Evolutionary conservation across 345 rosid species (phyloP).

Genomic region (Eucalyptus microcorys): DNA sequence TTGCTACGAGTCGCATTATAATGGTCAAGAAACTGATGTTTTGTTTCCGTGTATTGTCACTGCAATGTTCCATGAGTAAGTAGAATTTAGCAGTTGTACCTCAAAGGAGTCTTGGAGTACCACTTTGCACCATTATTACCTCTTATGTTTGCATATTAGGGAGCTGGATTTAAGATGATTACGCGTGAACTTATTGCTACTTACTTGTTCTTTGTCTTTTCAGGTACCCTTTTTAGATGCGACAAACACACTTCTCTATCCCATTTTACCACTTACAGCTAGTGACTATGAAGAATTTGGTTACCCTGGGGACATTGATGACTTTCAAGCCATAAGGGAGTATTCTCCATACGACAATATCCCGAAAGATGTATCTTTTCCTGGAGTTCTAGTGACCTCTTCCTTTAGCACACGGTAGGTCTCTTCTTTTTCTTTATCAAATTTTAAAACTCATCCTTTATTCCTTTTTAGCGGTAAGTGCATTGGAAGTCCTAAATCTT

Average conservation of each 20-base stretch:
- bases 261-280: conserved; percentile 67
- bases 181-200: neutral
- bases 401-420: conserved; percentile 76
- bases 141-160: no score
- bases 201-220: neutral
- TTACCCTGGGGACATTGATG: conserved; percentile 65
- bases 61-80: neutral
- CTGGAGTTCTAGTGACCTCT: conserved; percentile 70
- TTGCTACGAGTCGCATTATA: neutral
- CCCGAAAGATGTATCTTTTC: conserved; percentile 60
- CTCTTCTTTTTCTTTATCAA: neutral
- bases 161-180: neutral
- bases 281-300: conserved; percentile 93
- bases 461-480: neutral
- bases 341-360: conserved; percentile 88
- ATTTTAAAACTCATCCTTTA: neutral
- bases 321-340: conserved; percentile 58
- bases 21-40: neutral
- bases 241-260: conserved; percentile 73
- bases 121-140: neutral
- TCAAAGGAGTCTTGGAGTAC: neutral
- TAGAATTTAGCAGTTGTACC: neutral
- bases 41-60: neutral
- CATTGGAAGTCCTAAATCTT: no score
- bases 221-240: conserved; percentile 94